phyloP scores from a whole-genome alignment of 495 filamentous ascomycete genomes.

The Neurospora tetrasperma region DNA sequence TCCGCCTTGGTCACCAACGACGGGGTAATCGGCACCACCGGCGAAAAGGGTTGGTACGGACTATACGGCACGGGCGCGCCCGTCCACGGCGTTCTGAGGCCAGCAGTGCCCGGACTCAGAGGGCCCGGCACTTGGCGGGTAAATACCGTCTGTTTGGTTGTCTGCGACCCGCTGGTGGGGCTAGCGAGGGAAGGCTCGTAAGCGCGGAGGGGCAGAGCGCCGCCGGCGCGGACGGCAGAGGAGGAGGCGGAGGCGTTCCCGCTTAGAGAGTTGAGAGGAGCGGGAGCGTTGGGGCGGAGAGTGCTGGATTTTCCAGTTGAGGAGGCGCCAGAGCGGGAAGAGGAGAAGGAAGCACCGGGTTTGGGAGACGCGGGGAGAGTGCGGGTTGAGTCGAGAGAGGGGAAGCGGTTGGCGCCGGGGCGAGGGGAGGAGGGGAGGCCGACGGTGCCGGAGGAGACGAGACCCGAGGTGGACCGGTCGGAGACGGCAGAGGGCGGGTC shows the following conservation, averaged over 20 bases:
- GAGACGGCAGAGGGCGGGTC: conserved; percentile 35
- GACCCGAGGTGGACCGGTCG: conserved; percentile 29
- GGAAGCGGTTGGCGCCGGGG: conserved; percentile 37
- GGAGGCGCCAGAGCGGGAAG: neutral
- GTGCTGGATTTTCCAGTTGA: neutral
- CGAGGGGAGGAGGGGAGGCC: conserved; percentile 38
- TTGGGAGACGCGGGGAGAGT: conserved; percentile 33
- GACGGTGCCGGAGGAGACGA: conserved; percentile 15
- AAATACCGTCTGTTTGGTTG: conserved; percentile 69
- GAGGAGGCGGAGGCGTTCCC: neutral
- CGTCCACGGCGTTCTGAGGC: conserved; percentile 53
- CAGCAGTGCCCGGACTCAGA: conserved; percentile 29
- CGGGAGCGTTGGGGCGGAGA: conserved; percentile 20
- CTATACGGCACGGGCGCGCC: conserved; percentile 73
- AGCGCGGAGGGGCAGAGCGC: conserved; percentile 50
- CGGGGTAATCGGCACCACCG: conserved; percentile 79
- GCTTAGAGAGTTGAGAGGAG: neutral
- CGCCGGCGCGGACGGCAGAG: conserved; percentile 35
- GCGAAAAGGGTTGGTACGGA: conserved; percentile 86
- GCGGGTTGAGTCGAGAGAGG: conserved; percentile 22
- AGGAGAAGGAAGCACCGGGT: conserved; percentile 20
- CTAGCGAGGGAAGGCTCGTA: conserved; percentile 47
- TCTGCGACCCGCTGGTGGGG: conserved; percentile 29
- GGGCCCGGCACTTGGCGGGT: conserved; percentile 47
- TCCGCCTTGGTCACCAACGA: conserved; percentile 66